Conservation (phyloP, 2,329 filamentous ascomycete species). For the Cladosporium sp. region DNA sequence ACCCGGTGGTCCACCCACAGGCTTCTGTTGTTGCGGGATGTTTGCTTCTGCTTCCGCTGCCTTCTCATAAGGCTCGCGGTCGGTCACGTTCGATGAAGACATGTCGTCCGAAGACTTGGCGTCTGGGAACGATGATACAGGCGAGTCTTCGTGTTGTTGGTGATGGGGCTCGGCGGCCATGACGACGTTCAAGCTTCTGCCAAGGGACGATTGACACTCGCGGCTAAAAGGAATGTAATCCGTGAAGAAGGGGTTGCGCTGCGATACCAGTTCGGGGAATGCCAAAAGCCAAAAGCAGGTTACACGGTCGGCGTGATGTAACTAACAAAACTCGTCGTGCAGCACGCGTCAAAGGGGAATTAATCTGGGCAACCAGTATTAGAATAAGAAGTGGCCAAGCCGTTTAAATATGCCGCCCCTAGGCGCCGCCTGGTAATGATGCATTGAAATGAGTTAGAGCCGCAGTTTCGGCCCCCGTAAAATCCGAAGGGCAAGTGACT, state of each 20-base stretch:
- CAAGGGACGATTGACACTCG: constrained; percentile 2
- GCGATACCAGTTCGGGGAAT: background rate
- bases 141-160: background rate
- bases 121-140: background rate
- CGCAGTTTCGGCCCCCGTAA: background rate
- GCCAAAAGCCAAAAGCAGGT: background rate
- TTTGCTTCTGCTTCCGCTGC: constrained; percentile 13
- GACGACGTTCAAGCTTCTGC: constrained; percentile 10
- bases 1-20: constrained; percentile 28
- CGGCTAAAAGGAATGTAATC: background rate
- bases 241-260: background rate
- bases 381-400: background rate
- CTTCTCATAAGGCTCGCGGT: constrained; percentile 7
- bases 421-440: background rate
- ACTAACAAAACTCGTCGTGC: background rate
- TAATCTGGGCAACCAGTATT: background rate
- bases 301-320: background rate
- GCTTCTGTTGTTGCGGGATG: constrained; percentile 12
- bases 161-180: constrained; percentile 2
- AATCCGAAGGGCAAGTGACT: background rate
- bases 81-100: constrained; percentile 5
- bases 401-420: constrained; percentile 1
- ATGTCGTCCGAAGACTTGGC: constrained; percentile 12
- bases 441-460: constrained; percentile 4
- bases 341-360: background rate